These are phyloP conservation scores for Colletotrichum karsti DNA, from an alignment of 2,329 filamentous ascomycete species.

Conservation along the genomic window DNA sequence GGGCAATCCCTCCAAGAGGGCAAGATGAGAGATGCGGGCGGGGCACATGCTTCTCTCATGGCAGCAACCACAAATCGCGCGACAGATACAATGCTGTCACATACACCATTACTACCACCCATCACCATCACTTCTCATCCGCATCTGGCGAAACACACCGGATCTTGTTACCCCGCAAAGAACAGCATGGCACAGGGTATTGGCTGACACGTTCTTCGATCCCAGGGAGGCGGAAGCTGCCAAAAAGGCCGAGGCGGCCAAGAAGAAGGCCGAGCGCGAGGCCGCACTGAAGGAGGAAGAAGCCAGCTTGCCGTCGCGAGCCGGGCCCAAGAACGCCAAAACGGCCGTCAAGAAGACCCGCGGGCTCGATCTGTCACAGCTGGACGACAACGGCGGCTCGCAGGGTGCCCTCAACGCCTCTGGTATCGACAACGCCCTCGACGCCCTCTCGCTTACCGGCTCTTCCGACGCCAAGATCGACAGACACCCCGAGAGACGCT, in stretches of 20 bases:
- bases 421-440: constrained; percentile 93
- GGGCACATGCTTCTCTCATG: not conserved
- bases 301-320: constrained; percentile 64
- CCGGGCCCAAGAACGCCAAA: constrained; percentile 73
- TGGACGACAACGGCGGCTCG: constrained; percentile 63
- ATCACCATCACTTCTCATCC: not conserved
- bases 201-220: constrained; percentile 13
- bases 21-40: not conserved
- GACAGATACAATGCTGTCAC: not conserved
- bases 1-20: not conserved
- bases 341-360: constrained; percentile 73
- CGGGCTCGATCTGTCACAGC: constrained; percentile 78
- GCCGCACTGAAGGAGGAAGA: constrained; percentile 87
- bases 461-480: constrained; percentile 76
- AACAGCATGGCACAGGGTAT: not conserved
- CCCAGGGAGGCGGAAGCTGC: constrained; percentile 82
- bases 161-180: constrained; percentile 7
- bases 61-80: not conserved
- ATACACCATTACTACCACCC: not conserved
- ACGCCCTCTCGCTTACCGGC: constrained; percentile 77
- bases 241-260: constrained; percentile 82
- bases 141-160: not conserved
- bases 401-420: constrained; percentile 76
- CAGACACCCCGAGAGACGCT: constrained; percentile 86
- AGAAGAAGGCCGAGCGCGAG: constrained; percentile 93